These are phyloP conservation scores for Diaporthe longicolla DNA, from an alignment of 2,329 filamentous ascomycete genomes.

Conservation along the genomic window DNA sequence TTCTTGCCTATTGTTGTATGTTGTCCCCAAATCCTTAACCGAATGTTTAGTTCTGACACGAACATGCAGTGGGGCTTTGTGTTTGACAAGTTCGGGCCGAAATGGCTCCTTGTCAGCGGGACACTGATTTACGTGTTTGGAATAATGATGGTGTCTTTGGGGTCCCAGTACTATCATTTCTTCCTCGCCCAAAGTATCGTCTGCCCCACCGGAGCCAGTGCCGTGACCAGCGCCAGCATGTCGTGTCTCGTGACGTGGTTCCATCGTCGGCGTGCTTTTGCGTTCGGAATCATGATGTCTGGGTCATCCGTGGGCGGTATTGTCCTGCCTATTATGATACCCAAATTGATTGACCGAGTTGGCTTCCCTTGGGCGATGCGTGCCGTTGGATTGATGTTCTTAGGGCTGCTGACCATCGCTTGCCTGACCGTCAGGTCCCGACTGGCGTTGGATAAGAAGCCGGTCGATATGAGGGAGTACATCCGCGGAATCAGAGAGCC, in stretches of 20 bases:
- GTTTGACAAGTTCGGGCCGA: constrained; percentile 73
- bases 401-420: constrained; percentile 52
- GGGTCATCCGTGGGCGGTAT: constrained; percentile 55
- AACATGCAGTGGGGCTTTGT: constrained; percentile 57
- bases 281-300: constrained; percentile 48
- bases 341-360: constrained; percentile 51
- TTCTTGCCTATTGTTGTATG: constrained; percentile 64
- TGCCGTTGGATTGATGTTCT: constrained; percentile 55
- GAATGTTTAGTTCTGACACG: constrained; percentile 2
- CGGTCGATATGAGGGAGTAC: constrained; percentile 47
- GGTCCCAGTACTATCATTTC: constrained; percentile 58
- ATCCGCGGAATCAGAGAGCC: constrained; percentile 51
- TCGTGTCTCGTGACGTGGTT: constrained; percentile 50
- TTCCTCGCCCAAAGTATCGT: constrained; percentile 57
- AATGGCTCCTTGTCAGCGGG: constrained; percentile 66
- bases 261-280: constrained; percentile 46
- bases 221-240: constrained; percentile 53
- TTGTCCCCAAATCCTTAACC: background rate
- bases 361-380: constrained; percentile 60
- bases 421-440: constrained; percentile 52
- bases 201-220: constrained; percentile 54
- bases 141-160: constrained; percentile 73
- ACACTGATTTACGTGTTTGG: constrained; percentile 71
- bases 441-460: constrained; percentile 46
- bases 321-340: constrained; percentile 58